Evolutionary conservation across 305 asterid species (phyloP).

Genomic region (Solanum hybrid): DNA sequence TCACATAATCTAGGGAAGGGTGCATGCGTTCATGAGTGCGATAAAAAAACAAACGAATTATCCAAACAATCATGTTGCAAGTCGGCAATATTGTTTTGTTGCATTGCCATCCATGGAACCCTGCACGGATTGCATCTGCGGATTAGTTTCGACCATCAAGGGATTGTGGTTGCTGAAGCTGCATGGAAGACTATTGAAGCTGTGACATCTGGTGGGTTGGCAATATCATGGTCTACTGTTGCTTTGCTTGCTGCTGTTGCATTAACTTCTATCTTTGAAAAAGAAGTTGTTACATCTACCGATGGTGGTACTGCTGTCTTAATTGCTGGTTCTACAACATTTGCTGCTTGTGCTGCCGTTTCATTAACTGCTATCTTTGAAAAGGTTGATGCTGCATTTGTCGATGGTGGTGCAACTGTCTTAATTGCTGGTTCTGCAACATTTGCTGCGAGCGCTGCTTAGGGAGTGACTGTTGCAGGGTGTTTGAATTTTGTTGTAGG

Average conservation of each 20-base stretch:
- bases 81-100: not conserved
- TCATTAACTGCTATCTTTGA: not conserved
- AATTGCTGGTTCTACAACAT: not conserved
- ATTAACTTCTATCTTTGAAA: too few species aligned
- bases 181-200: not conserved
- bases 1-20: not conserved
- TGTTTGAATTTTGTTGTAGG: not conserved
- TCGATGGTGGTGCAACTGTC: not conserved
- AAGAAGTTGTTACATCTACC: accelerated
- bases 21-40: not conserved
- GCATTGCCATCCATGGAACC: not conserved
- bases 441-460: not conserved
- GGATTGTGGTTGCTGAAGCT: not conserved
- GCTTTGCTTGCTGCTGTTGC: not conserved
- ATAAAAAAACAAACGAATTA: not conserved
- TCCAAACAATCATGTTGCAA: not conserved
- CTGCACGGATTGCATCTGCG: not conserved
- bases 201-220: not conserved
- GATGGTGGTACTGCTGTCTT: not conserved
- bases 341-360: not conserved
- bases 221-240: not conserved
- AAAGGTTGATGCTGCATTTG: not conserved
- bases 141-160: not conserved
- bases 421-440: not conserved
- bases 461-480: not conserved